A percentile compares a stretch with the other conserved stretches of the same genome.
Evolutionary conservation across 345 rosid genomes (phyloP).

Genomic region (Rhodamnia rubescens): DNA sequence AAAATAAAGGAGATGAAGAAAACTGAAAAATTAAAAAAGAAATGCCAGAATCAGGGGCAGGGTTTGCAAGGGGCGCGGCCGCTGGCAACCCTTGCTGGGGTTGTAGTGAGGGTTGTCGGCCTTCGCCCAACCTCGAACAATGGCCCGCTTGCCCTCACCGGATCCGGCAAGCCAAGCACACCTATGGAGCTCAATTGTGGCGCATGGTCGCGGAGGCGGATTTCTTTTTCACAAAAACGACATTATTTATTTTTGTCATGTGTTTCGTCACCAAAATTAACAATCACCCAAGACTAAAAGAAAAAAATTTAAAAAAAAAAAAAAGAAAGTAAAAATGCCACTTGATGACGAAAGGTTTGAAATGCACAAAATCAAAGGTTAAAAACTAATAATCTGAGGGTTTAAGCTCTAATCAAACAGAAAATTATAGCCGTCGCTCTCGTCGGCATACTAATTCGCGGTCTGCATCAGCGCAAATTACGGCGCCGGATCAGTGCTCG

Average conservation of each 20-base stretch:
- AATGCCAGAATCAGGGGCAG: too few species aligned
- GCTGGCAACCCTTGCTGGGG: neutral
- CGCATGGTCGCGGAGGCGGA: neutral
- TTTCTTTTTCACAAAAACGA: neutral
- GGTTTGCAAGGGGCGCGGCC: neutral
- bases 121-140: accelerated
- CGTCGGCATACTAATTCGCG: neutral
- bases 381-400: neutral
- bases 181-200: neutral
- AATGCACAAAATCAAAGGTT: neutral
- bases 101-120: neutral
- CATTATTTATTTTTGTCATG: neutral
- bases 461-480: neutral
- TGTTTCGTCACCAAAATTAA: neutral
- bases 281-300: neutral
- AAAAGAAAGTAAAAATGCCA: neutral
- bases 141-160: neutral
- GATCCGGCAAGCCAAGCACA: neutral
- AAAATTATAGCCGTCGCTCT: neutral
- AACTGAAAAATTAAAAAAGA: neutral
- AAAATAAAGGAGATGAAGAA: neutral
- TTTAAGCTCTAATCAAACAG: neutral
- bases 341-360: neutral
- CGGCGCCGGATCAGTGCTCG: neutral
- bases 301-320: too few species aligned